Conservation (phyloP, 306 rosid species). For the Coriaria nepalensis region DNA sequence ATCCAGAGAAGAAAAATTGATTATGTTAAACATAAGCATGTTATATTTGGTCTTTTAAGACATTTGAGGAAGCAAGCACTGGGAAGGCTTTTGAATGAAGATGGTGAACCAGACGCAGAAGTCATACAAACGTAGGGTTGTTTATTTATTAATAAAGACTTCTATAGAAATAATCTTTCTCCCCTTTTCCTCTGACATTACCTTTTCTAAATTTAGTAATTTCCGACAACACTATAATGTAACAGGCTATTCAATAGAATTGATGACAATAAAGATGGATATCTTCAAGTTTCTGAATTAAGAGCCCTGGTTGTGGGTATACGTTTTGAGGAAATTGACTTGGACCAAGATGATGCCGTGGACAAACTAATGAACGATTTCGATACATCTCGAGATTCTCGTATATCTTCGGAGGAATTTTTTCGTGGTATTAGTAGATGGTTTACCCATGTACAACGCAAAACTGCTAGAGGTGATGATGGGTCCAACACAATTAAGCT, state of each 20-base stretch:
- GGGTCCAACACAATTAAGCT: constrained; percentile 35
- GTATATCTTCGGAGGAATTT: constrained; percentile 38
- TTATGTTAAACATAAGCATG: constrained; percentile 59
- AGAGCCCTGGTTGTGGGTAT: constrained; percentile 71
- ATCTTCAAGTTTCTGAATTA: constrained; percentile 47
- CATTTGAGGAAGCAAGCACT: constrained; percentile 44
- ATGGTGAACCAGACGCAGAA: constrained; percentile 50
- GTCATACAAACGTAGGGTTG: constrained; percentile 41
- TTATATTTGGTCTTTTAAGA: constrained; percentile 53
- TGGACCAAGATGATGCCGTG: constrained; percentile 53
- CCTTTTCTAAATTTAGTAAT: neutral
- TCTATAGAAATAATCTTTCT: constrained; percentile 1
- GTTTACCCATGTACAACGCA: constrained; percentile 32
- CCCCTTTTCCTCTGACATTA: constrained; percentile 1
- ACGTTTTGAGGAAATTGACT: constrained; percentile 47
- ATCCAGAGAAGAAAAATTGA: constrained; percentile 59
- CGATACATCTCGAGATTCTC: constrained; percentile 36
- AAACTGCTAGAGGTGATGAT: constrained; percentile 25
- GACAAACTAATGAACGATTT: constrained; percentile 41
- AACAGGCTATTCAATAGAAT: constrained; percentile 46
- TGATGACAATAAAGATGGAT: constrained; percentile 32
- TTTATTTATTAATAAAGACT: neutral
- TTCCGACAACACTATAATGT: constrained; percentile 11
- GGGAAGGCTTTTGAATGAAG: constrained; percentile 47
- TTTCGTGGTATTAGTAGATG: constrained; percentile 42